Evolutionary conservation across 352 stramenopile genomes (phyloP).

Genomic region (Globisporangium cystogenes): DNA sequence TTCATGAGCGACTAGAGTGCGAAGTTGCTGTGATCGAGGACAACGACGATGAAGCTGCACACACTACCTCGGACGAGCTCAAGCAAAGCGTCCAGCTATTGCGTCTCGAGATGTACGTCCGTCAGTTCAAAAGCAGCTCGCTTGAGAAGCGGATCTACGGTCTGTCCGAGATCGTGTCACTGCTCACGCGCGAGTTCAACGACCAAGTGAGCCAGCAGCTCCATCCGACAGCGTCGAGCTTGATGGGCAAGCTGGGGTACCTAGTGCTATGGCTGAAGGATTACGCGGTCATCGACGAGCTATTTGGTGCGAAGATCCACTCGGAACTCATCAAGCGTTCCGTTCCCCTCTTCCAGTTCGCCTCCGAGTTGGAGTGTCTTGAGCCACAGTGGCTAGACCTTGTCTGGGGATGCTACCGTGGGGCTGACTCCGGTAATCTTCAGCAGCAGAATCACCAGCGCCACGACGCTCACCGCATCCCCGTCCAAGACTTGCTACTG

Average conservation of each 20-base stretch:
- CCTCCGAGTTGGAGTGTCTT: constrained; percentile 26
- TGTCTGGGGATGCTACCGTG: constrained; percentile 49
- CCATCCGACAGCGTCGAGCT: constrained; percentile 19
- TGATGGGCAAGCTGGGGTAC: constrained; percentile 20
- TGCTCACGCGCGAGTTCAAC: constrained; percentile 39
- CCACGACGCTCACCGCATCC: constrained; percentile 38
- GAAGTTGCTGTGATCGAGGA: constrained; percentile 3
- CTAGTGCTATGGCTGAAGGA: constrained; percentile 48
- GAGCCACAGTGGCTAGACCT: constrained; percentile 35
- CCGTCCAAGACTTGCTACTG: constrained; percentile 41
- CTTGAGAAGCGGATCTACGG: constrained; percentile 74
- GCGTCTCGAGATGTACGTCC: constrained; percentile 42
- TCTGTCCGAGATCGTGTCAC: constrained; percentile 52
- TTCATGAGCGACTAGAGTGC: constrained; percentile 3
- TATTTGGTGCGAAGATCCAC: constrained; percentile 66
- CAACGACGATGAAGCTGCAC: not conserved
- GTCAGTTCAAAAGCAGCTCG: constrained; percentile 45
- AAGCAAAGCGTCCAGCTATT: constrained; percentile 36
- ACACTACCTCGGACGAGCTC: not conserved
- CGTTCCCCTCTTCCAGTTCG: constrained; percentile 57
- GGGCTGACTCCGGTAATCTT: constrained; percentile 5
- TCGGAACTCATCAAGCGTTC: constrained; percentile 62
- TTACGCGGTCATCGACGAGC: constrained; percentile 33
- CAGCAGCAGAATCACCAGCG: constrained; percentile 20
- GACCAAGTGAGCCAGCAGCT: constrained; percentile 24